These are phyloP conservation scores for Nosema muscidifuracis DNA, from an alignment of 371 early-diverging fungal species.

Conservation along the genomic window DNA sequence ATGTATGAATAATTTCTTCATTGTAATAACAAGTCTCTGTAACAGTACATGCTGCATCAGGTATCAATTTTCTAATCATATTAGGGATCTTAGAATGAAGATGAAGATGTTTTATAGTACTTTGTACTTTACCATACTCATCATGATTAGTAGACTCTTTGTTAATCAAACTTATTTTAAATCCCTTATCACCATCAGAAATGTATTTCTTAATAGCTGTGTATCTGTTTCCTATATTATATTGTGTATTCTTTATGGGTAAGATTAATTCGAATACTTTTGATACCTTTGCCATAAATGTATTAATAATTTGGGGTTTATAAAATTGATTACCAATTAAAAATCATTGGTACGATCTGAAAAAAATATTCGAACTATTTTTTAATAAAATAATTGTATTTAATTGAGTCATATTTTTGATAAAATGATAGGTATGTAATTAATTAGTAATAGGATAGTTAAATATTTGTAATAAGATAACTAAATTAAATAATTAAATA, in stretches of 20 bases:
- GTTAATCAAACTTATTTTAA: slow-evolving; percentile 41
- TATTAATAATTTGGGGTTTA: neutral
- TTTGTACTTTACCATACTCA: slow-evolving; percentile 33
- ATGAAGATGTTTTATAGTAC: slow-evolving; percentile 58
- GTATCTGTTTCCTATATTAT: slow-evolving; percentile 59
- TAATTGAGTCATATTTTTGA: too few species aligned
- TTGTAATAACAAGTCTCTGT: slow-evolving; percentile 61
- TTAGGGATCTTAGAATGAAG: slow-evolving; percentile 55
- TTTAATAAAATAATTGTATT: too few species aligned
- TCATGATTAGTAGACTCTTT: slow-evolving; percentile 43
- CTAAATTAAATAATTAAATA: too few species aligned
- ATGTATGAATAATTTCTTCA: slow-evolving; percentile 53
- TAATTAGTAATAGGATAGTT: too few species aligned
- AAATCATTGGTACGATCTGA: too few species aligned
- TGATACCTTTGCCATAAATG: slow-evolving; percentile 31
- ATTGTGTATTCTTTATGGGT: slow-evolving; percentile 60
- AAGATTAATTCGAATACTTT: slow-evolving; percentile 50
- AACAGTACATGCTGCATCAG: slow-evolving; percentile 56
- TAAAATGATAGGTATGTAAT: too few species aligned
- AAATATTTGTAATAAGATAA: too few species aligned
- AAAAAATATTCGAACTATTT: too few species aligned
- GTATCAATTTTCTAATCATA: slow-evolving; percentile 54
- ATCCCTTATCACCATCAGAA: slow-evolving; percentile 44
- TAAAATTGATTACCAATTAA: too few species aligned
- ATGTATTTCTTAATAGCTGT: slow-evolving; percentile 56